phyloP scores from a whole-genome alignment of 2,329 filamentous ascomycete genomes.

The Clarireedia sp. region DNA sequence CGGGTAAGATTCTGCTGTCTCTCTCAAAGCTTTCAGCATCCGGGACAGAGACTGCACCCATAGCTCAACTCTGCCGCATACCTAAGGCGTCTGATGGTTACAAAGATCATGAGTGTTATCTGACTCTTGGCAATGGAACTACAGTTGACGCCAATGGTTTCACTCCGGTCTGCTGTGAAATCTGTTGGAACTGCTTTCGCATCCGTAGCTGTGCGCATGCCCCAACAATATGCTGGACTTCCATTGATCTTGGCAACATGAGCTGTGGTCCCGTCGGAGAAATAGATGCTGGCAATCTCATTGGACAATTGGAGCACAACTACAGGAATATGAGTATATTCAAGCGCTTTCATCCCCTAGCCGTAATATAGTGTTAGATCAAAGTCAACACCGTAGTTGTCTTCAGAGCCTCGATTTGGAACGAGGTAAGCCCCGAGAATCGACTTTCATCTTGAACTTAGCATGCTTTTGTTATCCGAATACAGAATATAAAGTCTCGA shows the following conservation, averaged over 20 bases:
- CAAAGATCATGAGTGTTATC: neutral
- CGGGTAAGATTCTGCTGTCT: neutral
- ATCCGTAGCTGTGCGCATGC: neutral
- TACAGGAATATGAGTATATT: neutral
- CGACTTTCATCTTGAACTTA: too few relatives aligned
- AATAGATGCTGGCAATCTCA: neutral
- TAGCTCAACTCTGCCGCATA: neutral
- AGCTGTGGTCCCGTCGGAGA: neutral
- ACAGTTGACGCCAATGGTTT: neutral
- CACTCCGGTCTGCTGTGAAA: neutral
- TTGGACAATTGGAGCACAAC: neutral
- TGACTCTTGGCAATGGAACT: neutral
- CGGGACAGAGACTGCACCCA: neutral
- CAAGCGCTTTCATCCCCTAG: neutral
- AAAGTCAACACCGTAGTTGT: neutral
- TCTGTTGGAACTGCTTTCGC: neutral
- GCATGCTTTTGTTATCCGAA: too few relatives aligned
- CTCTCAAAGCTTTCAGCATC: neutral
- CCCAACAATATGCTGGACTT: neutral
- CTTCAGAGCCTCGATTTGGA: neutral
- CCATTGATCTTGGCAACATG: neutral
- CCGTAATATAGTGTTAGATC: neutral
- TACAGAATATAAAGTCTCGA: too few relatives aligned
- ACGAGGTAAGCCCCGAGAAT: neutral
- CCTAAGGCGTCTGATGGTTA: neutral